Percentiles rank a stretch among this genome's conserved stretches.
These are phyloP conservation scores for Xylariaceae sp. DNA, from an alignment of 2,329 filamentous ascomycete genomes.

Conservation along the genomic window DNA sequence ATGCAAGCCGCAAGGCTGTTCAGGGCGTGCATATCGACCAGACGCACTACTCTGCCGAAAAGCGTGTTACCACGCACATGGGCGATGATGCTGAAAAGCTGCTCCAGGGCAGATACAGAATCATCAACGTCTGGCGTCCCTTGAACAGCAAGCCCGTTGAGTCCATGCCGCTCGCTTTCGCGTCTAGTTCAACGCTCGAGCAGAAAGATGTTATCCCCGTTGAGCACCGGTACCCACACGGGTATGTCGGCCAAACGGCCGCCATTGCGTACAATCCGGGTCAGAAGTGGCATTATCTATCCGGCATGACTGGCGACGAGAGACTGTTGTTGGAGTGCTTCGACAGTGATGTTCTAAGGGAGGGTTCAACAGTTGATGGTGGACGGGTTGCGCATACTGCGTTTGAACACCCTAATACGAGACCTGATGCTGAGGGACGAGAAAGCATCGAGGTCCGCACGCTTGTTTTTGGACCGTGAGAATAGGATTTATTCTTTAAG, in stretches of 20 bases:
- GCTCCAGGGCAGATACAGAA: conserved; percentile 68
- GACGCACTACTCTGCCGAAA: conserved; percentile 61
- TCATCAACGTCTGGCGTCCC: conserved; percentile 85
- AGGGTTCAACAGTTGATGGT: conserved; percentile 47
- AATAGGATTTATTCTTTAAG: not conserved
- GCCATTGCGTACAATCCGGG: conserved; percentile 58
- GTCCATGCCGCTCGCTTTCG: conserved; percentile 66
- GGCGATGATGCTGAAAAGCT: conserved; percentile 56
- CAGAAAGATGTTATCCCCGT: conserved; percentile 68
- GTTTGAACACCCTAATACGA: conserved; percentile 73
- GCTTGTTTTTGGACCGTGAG: conserved; percentile 70
- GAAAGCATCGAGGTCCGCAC: conserved; percentile 90
- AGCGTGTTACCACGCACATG: conserved; percentile 67
- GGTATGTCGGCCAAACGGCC: conserved; percentile 71
- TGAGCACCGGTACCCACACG: conserved; percentile 68
- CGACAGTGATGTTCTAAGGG: conserved; percentile 59
- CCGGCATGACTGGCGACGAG: conserved; percentile 72
- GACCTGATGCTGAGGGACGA: conserved; percentile 65
- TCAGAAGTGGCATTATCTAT: conserved; percentile 78
- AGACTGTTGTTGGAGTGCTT: conserved; percentile 76
- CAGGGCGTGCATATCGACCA: conserved; percentile 80
- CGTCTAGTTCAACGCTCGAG: conserved; percentile 59
- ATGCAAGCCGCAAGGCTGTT: conserved; percentile 66
- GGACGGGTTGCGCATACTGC: conserved; percentile 70
- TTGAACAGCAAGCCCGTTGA: conserved; percentile 58